Evolutionary conservation across 169 alveolate species (phyloP), one percentile per base, ranked within the genome.

Genomic region (Eimeria zaria): DNA sequence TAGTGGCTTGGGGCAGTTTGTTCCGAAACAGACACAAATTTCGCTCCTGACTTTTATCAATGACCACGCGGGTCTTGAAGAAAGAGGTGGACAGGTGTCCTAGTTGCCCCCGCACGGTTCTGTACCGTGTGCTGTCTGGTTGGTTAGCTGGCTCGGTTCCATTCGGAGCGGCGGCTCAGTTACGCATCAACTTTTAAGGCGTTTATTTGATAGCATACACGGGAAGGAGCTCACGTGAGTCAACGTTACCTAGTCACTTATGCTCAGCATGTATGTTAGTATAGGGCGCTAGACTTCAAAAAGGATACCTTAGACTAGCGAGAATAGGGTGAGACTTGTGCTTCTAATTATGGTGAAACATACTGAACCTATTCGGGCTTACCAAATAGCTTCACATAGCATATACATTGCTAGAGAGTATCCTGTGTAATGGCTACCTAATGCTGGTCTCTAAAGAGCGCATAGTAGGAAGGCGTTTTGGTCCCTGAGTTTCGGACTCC

Each of bases 51-150:
- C 51, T 64, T 64, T 64, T 30, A n/a, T n/a, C 76, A 64, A 18
- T 46, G 80, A 7, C 80, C 16, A 69, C n/a, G 51, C 80, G 80
- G 80, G 80, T 69, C 51, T 30, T 69, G 80, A 20, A 64, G n/a
- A 64, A 20, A 69, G 80, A 36, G 46, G 46, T 69, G 80, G 80
- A 33, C 51, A 69, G 80, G 48, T 33, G 80, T 69, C 80, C 36
- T 69, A 36, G 80, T 69, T 33, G 80, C 80, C 80, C 51, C 80
- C 30, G 80, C 80, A 69, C 51, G 51, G 80, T 69, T 69, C 51
- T 16, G 27, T 0, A 30, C 76, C 46, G 44, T 67, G 76, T 67
- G 76, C 76, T 67, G 80, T 18, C 51, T 69, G 46, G 80, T 69
- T 46, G 80, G 51, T 36, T 69, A 69, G 80, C 51, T 69, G 51